Evolutionary conservation across 192 early-diverging fungal genomes (phyloP), one percentile per base, ranked within the genome.

Genomic region (Coemansia sp.): DNA sequence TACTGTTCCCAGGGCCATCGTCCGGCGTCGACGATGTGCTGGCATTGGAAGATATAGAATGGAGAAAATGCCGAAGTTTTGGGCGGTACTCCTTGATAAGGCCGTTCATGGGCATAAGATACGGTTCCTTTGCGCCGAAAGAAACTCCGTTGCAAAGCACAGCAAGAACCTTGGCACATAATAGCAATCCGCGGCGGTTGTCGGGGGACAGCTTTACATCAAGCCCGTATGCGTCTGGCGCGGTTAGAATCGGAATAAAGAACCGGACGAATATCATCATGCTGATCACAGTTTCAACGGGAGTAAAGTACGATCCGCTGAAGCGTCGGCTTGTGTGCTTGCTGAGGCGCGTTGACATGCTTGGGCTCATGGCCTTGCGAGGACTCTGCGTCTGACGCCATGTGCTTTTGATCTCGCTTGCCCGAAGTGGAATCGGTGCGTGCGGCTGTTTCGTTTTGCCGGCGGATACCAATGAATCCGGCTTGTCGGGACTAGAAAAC

Each of bases 91-190:
- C 78, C 19, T 88, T 83, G 68, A 98, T 78, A 61, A 97, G 90
- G 6, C 91, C 90, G 72, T 98, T 98, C 59, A 96, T 85, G 0
- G 89, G 86, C 56, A 86, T 86, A 90, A 98, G 95, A 76, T 90
- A 98, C 2, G 88, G 82, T 82, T 98, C 97, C 73, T 98, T 98
- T 41, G 86, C 75, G 40, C 95, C 95, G 79, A 98, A 98, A 7
- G 95, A 85, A 21, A 96, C 90, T 63, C 95, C 92, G 57, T 98
- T 98, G 49, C 95, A 95, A 21, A 98, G 72, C 62, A 96, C 96
- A 43, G 96, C 95, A 62, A 98, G 93, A 5, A 96, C 91, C 71
- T 98, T 98, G 41, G 95, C 95, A 18, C 90, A 90, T 21, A 97
- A 71, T 37, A 98, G 78, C 47, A 96, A 76, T 10, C 96, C 95